These are phyloP conservation scores for Penicillium sp. DNA, from an alignment of 2,329 filamentous ascomycete genomes.

Conservation along the genomic window DNA sequence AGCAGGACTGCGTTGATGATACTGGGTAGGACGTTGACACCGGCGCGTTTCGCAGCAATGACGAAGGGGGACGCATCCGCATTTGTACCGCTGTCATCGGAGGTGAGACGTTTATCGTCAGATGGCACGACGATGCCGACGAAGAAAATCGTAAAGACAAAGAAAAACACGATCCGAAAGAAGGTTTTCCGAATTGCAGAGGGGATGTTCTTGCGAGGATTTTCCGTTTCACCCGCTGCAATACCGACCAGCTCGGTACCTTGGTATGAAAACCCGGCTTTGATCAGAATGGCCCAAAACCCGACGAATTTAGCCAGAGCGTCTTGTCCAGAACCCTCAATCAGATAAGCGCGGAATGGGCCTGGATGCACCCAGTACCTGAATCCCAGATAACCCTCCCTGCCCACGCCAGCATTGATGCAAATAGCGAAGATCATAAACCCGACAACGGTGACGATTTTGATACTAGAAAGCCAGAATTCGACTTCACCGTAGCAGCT, in stretches of 20 bases:
- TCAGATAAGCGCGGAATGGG: conserved; percentile 63
- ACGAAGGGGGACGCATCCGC: conserved; percentile 5
- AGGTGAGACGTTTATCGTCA: conserved; percentile 54
- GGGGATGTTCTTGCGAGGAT: conserved; percentile 70
- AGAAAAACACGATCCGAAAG: conserved; percentile 67
- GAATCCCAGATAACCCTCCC: conserved; percentile 4
- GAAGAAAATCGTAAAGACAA: conserved; percentile 53
- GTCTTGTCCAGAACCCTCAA: conserved; percentile 76
- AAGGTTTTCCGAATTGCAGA: conserved; percentile 71
- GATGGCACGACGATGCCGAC: conserved; percentile 69
- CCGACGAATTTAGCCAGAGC: conserved; percentile 64
- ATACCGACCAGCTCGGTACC: conserved; percentile 74
- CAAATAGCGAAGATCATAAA: conserved; percentile 67
- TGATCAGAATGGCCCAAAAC: conserved; percentile 53
- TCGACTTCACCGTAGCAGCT: conserved; percentile 8
- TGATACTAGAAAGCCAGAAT: conserved; percentile 9
- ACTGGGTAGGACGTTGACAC: conserved; percentile 1
- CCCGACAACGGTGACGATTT: conserved; percentile 5
- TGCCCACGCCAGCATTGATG: conserved; percentile 5
- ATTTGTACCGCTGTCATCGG: conserved; percentile 16
- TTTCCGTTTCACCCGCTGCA: conserved; percentile 70
- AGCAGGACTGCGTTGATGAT: conserved; percentile 8
- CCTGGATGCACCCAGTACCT: conserved; percentile 9
- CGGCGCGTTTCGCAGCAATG: conserved; percentile 3
- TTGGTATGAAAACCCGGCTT: conserved; percentile 43